Evolutionary conservation across 2,329 filamentous ascomycete species (phyloP).

Genomic region (Exophiala oligosperma): DNA sequence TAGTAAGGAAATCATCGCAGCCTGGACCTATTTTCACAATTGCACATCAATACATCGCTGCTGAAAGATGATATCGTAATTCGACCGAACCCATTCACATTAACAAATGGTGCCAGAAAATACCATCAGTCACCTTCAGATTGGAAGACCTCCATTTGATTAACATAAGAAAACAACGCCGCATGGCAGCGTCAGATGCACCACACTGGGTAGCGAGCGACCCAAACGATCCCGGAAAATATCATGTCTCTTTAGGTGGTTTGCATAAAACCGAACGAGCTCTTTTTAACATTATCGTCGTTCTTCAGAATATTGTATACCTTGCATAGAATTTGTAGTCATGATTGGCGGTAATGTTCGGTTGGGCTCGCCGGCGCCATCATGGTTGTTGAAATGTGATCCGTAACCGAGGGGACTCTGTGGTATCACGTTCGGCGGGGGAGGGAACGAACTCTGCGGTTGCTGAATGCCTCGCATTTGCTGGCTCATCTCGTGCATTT

Average conservation of each 20-base stretch:
- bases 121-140: not conserved
- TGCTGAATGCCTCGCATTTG: conserved; percentile 30
- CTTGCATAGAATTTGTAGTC: conserved; percentile 49
- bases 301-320: conserved; percentile 52
- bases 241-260: too few species aligned
- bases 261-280: not conserved
- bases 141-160: not conserved
- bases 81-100: not conserved
- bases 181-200: not conserved
- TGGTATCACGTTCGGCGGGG: conserved; percentile 26
- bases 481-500: conserved; percentile 39
- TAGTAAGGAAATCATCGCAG: not conserved
- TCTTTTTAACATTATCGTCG: conserved; percentile 36
- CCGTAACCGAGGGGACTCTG: conserved; percentile 25
- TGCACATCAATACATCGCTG: not conserved
- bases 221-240: conserved; percentile 14
- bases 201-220: conserved; percentile 2
- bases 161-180: not conserved
- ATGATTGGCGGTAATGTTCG: conserved; percentile 49
- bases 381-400: conserved; percentile 24
- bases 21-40: not conserved
- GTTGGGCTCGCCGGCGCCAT: conserved; percentile 38
- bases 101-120: not conserved
- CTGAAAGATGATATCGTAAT: not conserved
- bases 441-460: conserved; percentile 26